Conservation (phyloP, 495 filamentous ascomycete species). For the Neurospora sp. region DNA sequence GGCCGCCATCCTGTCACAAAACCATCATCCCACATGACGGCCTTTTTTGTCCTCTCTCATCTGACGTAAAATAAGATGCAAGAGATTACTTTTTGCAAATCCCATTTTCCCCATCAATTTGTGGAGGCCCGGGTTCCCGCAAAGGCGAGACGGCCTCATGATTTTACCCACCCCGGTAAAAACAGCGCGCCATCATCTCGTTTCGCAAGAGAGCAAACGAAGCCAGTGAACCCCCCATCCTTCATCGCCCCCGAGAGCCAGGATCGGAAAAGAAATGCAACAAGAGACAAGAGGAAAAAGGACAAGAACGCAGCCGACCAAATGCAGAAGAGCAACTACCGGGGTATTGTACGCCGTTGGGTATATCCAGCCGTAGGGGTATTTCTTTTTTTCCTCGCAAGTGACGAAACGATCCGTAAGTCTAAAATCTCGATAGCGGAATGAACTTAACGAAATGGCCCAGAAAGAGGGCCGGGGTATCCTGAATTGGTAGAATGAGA, state of each 20-base stretch:
- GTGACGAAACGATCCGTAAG: slow-evolving; percentile 16
- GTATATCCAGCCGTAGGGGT: slow-evolving; percentile 49
- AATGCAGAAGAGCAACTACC: slow-evolving; percentile 48
- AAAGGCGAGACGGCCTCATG: not conserved
- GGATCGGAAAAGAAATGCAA: not conserved
- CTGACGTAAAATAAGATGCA: not conserved
- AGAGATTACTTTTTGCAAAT: not conserved
- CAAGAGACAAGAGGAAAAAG: not conserved
- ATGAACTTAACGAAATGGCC: slow-evolving; percentile 67
- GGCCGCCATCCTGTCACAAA: not conserved
- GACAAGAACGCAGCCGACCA: slow-evolving; percentile 37
- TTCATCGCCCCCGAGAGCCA: not conserved
- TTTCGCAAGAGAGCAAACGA: not conserved
- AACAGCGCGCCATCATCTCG: not conserved
- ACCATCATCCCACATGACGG: not conserved
- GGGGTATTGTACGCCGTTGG: slow-evolving; percentile 42
- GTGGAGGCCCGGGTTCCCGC: not conserved
- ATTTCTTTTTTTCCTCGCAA: slow-evolving; percentile 30
- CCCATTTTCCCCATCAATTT: not conserved
- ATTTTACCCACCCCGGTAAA: not conserved
- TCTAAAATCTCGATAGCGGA: slow-evolving; percentile 33
- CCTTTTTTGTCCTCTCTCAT: not conserved
- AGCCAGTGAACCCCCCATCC: not conserved
- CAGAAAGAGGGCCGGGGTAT: slow-evolving; percentile 77
- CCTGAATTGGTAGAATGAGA: slow-evolving; percentile 87